phyloP scores from a whole-genome alignment of 257 asterid genomes.

The Cinchona pubescens region DNA sequence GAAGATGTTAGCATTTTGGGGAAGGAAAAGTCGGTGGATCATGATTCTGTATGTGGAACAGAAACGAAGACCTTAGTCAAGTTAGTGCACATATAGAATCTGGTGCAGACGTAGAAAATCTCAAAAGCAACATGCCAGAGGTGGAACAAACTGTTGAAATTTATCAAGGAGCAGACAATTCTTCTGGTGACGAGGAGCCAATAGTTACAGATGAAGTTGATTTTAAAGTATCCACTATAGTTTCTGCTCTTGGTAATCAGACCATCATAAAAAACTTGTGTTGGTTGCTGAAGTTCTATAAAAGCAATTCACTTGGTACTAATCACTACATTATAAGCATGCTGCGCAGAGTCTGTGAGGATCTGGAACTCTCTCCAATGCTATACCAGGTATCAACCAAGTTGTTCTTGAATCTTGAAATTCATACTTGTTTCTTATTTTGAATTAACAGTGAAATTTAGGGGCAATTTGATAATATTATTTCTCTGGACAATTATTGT shows the following conservation, averaged over 20 bases:
- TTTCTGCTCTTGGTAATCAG: constrained; percentile 73
- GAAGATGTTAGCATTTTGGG: constrained; percentile 36
- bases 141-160: constrained; percentile 32
- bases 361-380: constrained; percentile 89
- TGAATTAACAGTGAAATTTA: not conserved
- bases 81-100: constrained; percentile 34
- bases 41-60: constrained; percentile 28
- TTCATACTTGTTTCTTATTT: not conserved
- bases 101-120: constrained; percentile 15
- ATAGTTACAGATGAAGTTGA: constrained; percentile 66
- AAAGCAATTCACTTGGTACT: constrained; percentile 66
- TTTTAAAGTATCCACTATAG: constrained; percentile 64
- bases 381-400: constrained; percentile 73
- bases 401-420: constrained; percentile 2
- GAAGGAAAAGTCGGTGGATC: constrained; percentile 31
- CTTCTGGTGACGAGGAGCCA: constrained; percentile 75
- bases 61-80: constrained; percentile 34
- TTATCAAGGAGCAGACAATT: constrained; percentile 51
- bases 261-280: constrained; percentile 65
- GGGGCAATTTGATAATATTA: constrained; percentile 9
- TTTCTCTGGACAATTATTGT: constrained; percentile 28
- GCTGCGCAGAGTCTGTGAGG: constrained; percentile 75
- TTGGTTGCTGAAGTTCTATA: constrained; percentile 85
- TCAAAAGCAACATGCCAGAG: constrained; percentile 38
- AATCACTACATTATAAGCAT: constrained; percentile 67